Evolutionary conservation across 768 basidiomycete genomes (phyloP).

Genomic region (Calocybe gangraenosa): DNA sequence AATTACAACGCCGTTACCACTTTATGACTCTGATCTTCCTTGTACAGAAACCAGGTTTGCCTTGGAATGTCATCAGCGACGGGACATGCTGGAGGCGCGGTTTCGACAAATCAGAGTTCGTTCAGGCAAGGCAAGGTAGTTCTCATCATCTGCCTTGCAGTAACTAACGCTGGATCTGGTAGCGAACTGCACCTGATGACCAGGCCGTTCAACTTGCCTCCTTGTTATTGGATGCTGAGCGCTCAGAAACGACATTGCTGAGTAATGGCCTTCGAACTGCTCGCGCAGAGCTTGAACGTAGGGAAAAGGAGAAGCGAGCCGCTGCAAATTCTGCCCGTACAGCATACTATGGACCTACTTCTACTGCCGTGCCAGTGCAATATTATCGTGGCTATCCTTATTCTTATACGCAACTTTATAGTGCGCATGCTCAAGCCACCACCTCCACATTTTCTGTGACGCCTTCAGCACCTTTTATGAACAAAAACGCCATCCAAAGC

Average conservation of each 20-base stretch:
- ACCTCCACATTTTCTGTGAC: constrained; percentile 30
- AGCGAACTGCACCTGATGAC: constrained; percentile 60
- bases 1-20: not conserved
- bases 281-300: constrained; percentile 59
- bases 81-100: constrained; percentile 49
- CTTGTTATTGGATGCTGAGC: constrained; percentile 61
- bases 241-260: constrained; percentile 53
- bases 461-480: constrained; percentile 20
- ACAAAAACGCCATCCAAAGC: constrained; percentile 22
- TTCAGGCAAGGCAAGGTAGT: constrained; percentile 49
- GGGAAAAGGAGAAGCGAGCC: constrained; percentile 67
- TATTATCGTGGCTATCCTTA: constrained; percentile 68
- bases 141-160: not conserved
- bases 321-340: constrained; percentile 39
- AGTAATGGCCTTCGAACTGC: constrained; percentile 59
- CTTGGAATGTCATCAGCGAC: constrained; percentile 58
- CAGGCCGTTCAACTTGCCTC: constrained; percentile 65
- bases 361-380: constrained; percentile 36
- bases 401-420: constrained; percentile 60
- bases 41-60: constrained; percentile 65
- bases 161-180: constrained; percentile 7
- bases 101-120: constrained; percentile 52
- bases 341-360: constrained; percentile 31
- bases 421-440: constrained; percentile 24
- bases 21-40: constrained; percentile 4